Evolutionary conservation across 2,329 filamentous ascomycete species (phyloP), one percentile per base, ranked within the genome.

Genomic region (Sclerotinia minor): DNA sequence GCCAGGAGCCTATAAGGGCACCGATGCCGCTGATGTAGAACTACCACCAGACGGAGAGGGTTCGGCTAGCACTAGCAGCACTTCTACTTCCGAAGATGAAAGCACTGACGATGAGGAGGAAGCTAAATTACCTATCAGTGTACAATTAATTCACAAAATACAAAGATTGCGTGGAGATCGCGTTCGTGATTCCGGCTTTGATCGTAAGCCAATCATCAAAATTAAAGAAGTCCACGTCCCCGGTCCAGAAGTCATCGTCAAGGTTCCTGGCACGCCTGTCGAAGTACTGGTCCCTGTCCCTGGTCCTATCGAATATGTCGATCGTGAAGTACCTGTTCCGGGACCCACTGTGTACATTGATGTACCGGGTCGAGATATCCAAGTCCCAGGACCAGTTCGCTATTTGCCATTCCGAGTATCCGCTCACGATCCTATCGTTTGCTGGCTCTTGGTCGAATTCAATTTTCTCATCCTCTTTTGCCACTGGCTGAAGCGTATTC

Each of bases 381-480:
- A 17, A 2, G 21, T 63, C 24, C 32, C 55, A 13, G 57, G 57
- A 9, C 57, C 57, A 24, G 44, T 53, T 45, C 65, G 49, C 19
- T 67, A 64, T 35, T 53, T 49, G 5, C 65, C 65, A 52, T 67
- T 63, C 47, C 65, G 38, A 24, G 41, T 63, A 11, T 63, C 38
- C 57, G 65, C 65, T 53, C 65, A 67, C 38, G 41, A 67, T 64
- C 65, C 65, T 11, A 13, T 67, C 15, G 15, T 54, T 15, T 60
- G 67, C 35, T 58, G 59, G 57, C 65, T 67, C 32, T 35, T 72
- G 44, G 58, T 72, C 60, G 63, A 67, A 61, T 63, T 50, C 35
- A 67, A 67, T 47, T 63, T 63, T 26, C 47, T 67, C 45, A 2
- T 63, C 3, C 58, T 67, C 2, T 61, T 54, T 26, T 19, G 47